Evolutionary conservation across 2,329 filamentous ascomycete species (phyloP).

Genomic region (Grosmannia serpens): DNA sequence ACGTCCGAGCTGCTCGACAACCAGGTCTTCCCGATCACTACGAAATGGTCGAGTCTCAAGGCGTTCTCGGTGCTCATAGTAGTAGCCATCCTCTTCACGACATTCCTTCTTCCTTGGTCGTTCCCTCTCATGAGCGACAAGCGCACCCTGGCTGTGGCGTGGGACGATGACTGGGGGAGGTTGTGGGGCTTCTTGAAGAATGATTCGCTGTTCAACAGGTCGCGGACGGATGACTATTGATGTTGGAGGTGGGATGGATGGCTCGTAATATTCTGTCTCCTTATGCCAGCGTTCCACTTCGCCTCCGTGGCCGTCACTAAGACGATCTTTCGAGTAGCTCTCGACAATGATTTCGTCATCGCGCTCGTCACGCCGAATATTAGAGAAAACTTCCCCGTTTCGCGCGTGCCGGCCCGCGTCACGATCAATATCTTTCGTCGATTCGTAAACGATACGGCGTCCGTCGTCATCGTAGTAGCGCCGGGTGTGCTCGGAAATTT

Average conservation of each 20-base stretch:
- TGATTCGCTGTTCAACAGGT: slow-evolving; percentile 46
- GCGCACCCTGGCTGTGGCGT: slow-evolving; percentile 5
- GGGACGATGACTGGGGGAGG: slow-evolving; percentile 40
- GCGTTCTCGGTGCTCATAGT: slow-evolving; percentile 37
- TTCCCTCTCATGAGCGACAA: slow-evolving; percentile 17
- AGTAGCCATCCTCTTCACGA: slow-evolving; percentile 32
- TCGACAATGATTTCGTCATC: slow-evolving; percentile 38
- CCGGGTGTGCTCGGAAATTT: slow-evolving; percentile 20
- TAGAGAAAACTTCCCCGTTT: slow-evolving; percentile 22
- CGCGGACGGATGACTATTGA: slow-evolving; percentile 47
- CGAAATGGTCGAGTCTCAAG: slow-evolving; percentile 31
- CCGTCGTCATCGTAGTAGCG: slow-evolving; percentile 20
- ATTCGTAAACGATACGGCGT: slow-evolving; percentile 30
- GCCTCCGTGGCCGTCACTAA: slow-evolving; percentile 30
- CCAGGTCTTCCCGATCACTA: slow-evolving; percentile 19
- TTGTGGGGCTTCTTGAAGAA: slow-evolving; percentile 44
- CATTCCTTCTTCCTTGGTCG: slow-evolving; percentile 12
- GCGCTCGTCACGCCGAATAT: slow-evolving; percentile 23
- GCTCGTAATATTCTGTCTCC: slow-evolving; percentile 51
- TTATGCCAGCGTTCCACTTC: slow-evolving; percentile 49
- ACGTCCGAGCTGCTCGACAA: slow-evolving; percentile 17
- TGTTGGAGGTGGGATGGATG: slow-evolving; percentile 28
- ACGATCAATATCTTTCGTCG: slow-evolving; percentile 27
- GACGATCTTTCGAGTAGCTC: slow-evolving; percentile 38
- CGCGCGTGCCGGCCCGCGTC: slow-evolving; percentile 6